phyloP scores from a whole-genome alignment of 2,329 filamentous ascomycete species.

The Dactylellina sp. region DNA sequence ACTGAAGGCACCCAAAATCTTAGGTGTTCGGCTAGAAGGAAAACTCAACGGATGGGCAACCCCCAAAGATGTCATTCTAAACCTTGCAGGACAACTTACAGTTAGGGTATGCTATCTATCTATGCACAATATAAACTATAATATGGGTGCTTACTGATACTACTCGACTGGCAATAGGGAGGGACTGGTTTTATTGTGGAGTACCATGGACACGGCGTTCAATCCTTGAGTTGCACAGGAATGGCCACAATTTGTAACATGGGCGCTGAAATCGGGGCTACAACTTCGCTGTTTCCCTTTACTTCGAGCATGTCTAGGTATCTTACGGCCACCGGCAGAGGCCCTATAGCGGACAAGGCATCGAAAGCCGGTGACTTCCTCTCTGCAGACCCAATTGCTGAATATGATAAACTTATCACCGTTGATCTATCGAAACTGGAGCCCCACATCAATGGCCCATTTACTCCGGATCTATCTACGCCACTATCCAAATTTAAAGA shows the following conservation, averaged over 20 bases:
- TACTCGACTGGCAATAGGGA: slow-evolving; percentile 66
- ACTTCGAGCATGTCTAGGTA: slow-evolving; percentile 86
- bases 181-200: slow-evolving; percentile 96
- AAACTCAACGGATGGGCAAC: slow-evolving; percentile 89
- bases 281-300: slow-evolving; percentile 94
- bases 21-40: slow-evolving; percentile 86
- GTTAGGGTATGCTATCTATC: slow-evolving; percentile 72
- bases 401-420: slow-evolving; percentile 90
- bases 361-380: slow-evolving; percentile 73
- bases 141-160: background rate
- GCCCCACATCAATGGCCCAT: slow-evolving; percentile 96
- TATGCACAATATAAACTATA: background rate
- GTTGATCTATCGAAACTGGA: slow-evolving; percentile 92
- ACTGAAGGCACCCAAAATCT: slow-evolving; percentile 88
- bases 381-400: slow-evolving; percentile 79
- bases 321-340: slow-evolving; percentile 83
- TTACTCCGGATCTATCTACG: slow-evolving; percentile 94
- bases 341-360: slow-evolving; percentile 76
- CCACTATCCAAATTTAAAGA: slow-evolving; percentile 90
- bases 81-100: slow-evolving; percentile 87
- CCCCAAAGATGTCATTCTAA: slow-evolving; percentile 94
- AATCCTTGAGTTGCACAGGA: slow-evolving; percentile 88
- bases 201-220: slow-evolving; percentile 89
- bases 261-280: slow-evolving; percentile 91
- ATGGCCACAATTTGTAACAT: slow-evolving; percentile 95